Evolutionary conservation across 108 stramenopile species (phyloP).

Genomic region (Nitzschia putrida): DNA sequence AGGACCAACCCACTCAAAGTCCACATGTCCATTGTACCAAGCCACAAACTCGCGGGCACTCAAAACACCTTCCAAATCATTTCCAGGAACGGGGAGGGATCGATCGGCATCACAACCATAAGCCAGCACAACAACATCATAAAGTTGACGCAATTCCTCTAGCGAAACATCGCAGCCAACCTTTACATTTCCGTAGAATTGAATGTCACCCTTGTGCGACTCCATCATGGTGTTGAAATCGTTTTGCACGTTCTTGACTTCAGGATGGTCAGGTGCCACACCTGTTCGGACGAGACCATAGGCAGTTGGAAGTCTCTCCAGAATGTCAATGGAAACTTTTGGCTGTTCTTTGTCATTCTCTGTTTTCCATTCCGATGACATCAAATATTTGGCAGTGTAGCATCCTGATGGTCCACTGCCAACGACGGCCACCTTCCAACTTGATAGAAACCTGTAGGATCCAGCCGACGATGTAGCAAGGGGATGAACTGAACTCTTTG

Average conservation of each 20-base stretch:
- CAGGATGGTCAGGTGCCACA: constrained; percentile 98
- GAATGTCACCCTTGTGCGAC: constrained; percentile 9
- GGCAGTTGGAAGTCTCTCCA: constrained; percentile 90
- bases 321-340: constrained; percentile 66
- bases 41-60: constrained; percentile 92
- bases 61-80: constrained; percentile 65
- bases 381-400: constrained; percentile 95
- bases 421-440: constrained; percentile 51
- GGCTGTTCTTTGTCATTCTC: constrained; percentile 5
- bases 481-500: too few relatives aligned
- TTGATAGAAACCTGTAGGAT: not conserved
- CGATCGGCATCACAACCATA: constrained; percentile 89
- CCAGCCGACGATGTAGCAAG: too few relatives aligned
- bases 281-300: constrained; percentile 95
- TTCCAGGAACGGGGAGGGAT: constrained; percentile 53
- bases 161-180: constrained; percentile 76
- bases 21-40: constrained; percentile 94
- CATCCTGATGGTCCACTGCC: constrained; percentile 93
- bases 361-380: constrained; percentile 23
- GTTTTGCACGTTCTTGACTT: constrained; percentile 95
- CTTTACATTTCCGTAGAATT: constrained; percentile 86
- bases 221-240: constrained; percentile 74
- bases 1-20: constrained; percentile 54
- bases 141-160: constrained; percentile 56
- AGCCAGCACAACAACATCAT: constrained; percentile 89